phyloP scores from a whole-genome alignment of 2,329 filamentous ascomycete species.

The Pseudogymnoascus sp. region DNA sequence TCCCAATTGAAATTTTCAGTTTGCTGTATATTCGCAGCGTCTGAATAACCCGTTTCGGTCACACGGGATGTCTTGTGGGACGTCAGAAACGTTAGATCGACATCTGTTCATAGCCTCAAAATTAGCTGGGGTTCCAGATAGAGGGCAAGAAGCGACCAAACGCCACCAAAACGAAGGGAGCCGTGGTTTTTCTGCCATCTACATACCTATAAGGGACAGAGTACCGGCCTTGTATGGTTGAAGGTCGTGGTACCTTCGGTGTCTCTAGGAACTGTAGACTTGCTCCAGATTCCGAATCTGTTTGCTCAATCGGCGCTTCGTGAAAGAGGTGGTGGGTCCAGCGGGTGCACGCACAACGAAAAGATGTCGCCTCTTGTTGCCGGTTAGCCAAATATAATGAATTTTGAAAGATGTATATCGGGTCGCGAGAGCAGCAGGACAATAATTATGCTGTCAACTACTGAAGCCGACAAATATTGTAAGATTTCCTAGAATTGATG shows the following conservation, averaged over 20 bases:
- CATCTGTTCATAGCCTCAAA: slow-evolving; percentile 18
- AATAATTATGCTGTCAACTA: neutral
- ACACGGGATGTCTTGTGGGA: slow-evolving; percentile 27
- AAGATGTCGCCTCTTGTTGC: neutral
- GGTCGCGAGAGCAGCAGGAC: neutral
- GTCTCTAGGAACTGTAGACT: slow-evolving; percentile 6
- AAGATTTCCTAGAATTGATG: neutral
- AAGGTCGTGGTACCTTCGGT: slow-evolving; percentile 5
- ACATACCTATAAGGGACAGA: slow-evolving; percentile 6
- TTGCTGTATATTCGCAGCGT: slow-evolving; percentile 11
- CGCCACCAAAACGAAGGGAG: neutral
- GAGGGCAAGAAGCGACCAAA: neutral
- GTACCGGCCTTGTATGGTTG: slow-evolving; percentile 6
- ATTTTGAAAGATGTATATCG: neutral
- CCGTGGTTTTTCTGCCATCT: neutral
- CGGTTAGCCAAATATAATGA: slow-evolving; percentile 3
- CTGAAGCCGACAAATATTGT: neutral
- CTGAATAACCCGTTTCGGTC: slow-evolving; percentile 18
- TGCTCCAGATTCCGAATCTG: slow-evolving; percentile 5
- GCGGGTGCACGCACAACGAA: slow-evolving; percentile 5
- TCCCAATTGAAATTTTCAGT: slow-evolving; percentile 5
- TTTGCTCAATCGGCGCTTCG: slow-evolving; percentile 7
- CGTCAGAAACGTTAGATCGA: slow-evolving; percentile 21
- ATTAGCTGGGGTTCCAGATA: slow-evolving; percentile 7
- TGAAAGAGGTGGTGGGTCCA: slow-evolving; percentile 6